Evolutionary conservation across 2,329 filamentous ascomycete species (phyloP).

Genomic region (Fusarium odoratissimum): DNA sequence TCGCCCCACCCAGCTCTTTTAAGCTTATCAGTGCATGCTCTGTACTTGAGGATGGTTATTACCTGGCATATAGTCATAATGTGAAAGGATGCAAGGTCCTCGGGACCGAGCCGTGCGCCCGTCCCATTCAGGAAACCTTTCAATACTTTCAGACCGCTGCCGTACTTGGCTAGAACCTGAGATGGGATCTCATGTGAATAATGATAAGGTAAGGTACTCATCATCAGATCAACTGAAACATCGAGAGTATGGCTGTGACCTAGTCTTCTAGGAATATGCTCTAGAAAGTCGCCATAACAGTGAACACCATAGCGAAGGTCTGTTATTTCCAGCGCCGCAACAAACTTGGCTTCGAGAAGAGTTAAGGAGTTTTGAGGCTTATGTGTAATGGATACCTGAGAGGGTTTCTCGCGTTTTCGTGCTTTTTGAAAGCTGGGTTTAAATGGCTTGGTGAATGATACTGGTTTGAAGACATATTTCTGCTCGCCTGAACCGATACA

Average conservation of each 20-base stretch:
- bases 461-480: conserved; percentile 60
- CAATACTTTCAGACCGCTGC: conserved; percentile 42
- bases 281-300: conserved; percentile 58
- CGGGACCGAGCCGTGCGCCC: conserved; percentile 28
- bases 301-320: conserved; percentile 58
- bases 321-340: conserved; percentile 49
- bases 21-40: too few species aligned
- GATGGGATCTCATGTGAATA: conserved; percentile 26
- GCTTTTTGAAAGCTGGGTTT: background rate
- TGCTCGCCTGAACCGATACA: conserved; percentile 60
- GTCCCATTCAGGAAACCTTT: conserved; percentile 36
- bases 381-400: background rate
- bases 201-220: conserved; percentile 36
- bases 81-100: conserved; percentile 51
- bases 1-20: conserved; percentile 44
- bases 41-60: background rate
- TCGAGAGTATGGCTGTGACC: conserved; percentile 59
- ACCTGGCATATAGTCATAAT: conserved; percentile 51
- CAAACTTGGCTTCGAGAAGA: conserved; percentile 36
- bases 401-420: background rate
- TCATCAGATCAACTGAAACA: conserved; percentile 46
- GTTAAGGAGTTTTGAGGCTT: conserved; percentile 23
- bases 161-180: conserved; percentile 43
- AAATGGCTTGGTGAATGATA: conserved; percentile 39
- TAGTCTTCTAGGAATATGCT: conserved; percentile 56